phyloP scores from a whole-genome alignment of 208 protist species.

The Crithidia sp. region DNA sequence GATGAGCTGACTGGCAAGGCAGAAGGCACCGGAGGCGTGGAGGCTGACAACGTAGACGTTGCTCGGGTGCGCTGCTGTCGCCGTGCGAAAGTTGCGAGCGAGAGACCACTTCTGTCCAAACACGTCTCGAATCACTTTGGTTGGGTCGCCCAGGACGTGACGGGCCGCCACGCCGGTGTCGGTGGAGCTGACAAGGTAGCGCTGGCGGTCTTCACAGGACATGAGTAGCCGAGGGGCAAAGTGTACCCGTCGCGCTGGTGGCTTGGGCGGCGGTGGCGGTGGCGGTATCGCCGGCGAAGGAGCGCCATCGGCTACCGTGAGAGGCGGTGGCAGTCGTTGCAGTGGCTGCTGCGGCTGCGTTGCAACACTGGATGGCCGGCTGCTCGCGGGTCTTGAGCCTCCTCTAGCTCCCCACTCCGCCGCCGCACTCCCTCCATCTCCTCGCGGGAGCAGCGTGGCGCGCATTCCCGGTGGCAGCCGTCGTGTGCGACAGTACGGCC shows the following conservation, averaged over 20 bases:
- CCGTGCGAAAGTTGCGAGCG: background rate
- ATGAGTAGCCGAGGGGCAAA: background rate
- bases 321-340: too few relatives aligned
- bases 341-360: too few relatives aligned
- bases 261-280: background rate
- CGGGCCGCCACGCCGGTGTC: too few relatives aligned
- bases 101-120: background rate
- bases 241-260: background rate
- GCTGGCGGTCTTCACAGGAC: background rate
- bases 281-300: background rate
- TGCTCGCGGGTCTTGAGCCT: too few relatives aligned
- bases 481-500: background rate
- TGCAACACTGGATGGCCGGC: too few relatives aligned
- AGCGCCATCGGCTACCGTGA: too few relatives aligned
- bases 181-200: background rate
- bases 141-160: background rate
- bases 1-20: background rate
- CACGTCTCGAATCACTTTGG: background rate
- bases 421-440: background rate
- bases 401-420: too few relatives aligned
- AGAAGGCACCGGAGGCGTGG: slow-evolving; percentile 2
- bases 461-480: background rate
- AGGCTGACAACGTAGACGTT: background rate
- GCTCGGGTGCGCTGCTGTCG: background rate
- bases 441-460: background rate